A percentile compares a stretch with the other conserved stretches of the same genome.
phyloP scores from a whole-genome alignment of 495 filamentous ascomycete genomes.

The Aspergillus asperescens region DNA sequence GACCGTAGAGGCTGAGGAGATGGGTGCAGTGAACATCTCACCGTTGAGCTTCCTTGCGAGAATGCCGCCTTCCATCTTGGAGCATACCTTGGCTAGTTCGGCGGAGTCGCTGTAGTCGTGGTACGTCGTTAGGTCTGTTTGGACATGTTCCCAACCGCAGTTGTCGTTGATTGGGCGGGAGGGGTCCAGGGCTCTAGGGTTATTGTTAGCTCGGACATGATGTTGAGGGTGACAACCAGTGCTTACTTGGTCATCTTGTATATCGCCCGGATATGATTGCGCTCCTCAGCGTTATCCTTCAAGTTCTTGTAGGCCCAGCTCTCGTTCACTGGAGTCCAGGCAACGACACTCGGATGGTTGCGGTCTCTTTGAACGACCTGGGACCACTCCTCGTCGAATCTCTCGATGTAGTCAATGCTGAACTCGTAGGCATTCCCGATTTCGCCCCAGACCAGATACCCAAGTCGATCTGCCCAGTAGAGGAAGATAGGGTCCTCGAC shows the following conservation, averaged over 20 bases:
- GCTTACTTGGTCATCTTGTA: conserved; percentile 56
- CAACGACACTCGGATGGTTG: conserved; percentile 56
- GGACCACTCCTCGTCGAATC: conserved; percentile 52
- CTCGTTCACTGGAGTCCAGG: conserved; percentile 59
- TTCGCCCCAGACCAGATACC: conserved; percentile 39
- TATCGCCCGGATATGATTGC: conserved; percentile 52
- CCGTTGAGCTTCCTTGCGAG: conserved; percentile 39
- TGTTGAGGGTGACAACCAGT: too few species aligned
- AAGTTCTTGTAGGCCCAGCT: conserved; percentile 55
- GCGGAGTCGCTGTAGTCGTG: conserved; percentile 54
- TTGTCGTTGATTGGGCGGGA: conserved; percentile 59
- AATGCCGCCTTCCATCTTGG: conserved; percentile 38
- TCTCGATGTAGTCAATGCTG: conserved; percentile 44
- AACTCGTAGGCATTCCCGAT: conserved; percentile 47
- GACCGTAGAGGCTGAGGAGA: conserved; percentile 23
- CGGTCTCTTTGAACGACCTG: conserved; percentile 53
- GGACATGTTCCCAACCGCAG: conserved; percentile 59
- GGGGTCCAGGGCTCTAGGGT: conserved; percentile 44
- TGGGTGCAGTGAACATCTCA: conserved; percentile 44
- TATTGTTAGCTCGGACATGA: too few species aligned
- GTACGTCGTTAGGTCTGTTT: conserved; percentile 55
- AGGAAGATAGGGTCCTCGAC: conserved; percentile 35
- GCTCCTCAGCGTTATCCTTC: conserved; percentile 46
- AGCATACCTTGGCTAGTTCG: conserved; percentile 44
- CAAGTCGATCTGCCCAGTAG: conserved; percentile 40